These are phyloP conservation scores for Chlamydomonas urium DNA, from an alignment of 139 green algal species.

Conservation along the genomic window DNA sequence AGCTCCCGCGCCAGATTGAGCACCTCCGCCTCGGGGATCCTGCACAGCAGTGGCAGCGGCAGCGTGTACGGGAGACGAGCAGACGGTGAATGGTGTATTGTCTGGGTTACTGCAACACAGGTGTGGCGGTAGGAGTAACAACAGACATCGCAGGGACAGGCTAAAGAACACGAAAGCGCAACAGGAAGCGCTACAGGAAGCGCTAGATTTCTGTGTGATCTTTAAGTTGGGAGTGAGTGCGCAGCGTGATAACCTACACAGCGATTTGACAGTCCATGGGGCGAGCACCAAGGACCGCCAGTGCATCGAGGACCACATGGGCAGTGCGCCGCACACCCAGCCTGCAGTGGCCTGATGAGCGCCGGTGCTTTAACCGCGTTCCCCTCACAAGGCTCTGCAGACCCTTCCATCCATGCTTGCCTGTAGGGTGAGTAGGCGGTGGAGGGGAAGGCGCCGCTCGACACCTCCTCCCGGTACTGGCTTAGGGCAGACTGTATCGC, in stretches of 20 bases:
- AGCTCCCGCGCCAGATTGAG: background rate
- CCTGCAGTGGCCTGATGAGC: background rate
- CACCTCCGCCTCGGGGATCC: conserved; percentile 10
- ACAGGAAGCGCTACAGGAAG: too few relatives aligned
- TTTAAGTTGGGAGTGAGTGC: too few relatives aligned
- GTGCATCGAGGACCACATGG: too few relatives aligned
- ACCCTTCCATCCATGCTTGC: background rate
- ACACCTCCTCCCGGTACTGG: conserved; percentile 79
- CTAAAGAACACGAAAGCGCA: background rate
- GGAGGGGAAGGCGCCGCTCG: conserved; percentile 60
- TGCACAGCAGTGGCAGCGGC: too few relatives aligned
- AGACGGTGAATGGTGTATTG: too few relatives aligned
- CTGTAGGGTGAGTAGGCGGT: conserved; percentile 78
- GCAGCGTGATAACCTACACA: background rate
- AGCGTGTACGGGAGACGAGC: too few relatives aligned
- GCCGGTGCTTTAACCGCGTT: background rate
- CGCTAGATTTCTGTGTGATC: too few relatives aligned
- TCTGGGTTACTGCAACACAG: too few relatives aligned
- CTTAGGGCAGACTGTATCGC: conserved; percentile 72
- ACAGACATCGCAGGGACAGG: background rate
- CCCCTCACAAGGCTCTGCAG: background rate
- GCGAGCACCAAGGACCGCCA: too few relatives aligned
- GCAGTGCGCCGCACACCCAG: too few relatives aligned
- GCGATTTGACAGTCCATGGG: too few relatives aligned
- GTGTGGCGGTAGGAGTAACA: too few relatives aligned